Evolutionary conservation across 2,329 filamentous ascomycete genomes (phyloP).

Genomic region (Sarocladiaceae sp.): DNA sequence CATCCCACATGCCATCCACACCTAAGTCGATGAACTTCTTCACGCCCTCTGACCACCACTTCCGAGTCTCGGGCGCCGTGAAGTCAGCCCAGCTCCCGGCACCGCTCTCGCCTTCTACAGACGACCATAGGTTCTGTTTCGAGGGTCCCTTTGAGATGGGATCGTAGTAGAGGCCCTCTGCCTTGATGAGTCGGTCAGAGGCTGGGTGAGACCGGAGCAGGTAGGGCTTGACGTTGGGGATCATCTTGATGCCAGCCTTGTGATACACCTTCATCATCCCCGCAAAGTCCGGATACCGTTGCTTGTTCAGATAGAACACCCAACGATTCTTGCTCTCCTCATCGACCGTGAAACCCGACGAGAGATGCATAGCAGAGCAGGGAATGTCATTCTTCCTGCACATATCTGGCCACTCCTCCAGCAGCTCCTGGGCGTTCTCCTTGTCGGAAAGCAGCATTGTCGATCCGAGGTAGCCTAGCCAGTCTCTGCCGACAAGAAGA

Average conservation of each 20-base stretch:
- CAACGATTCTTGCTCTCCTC: not conserved
- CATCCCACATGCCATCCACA: constrained; percentile 8
- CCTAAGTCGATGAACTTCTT: constrained; percentile 5
- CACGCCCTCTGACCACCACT: constrained; percentile 6
- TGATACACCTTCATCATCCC: constrained; percentile 5
- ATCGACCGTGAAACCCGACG: constrained; percentile 6
- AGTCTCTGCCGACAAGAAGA: not conserved
- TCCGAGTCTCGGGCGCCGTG: not conserved
- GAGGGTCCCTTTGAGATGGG: constrained; percentile 2
- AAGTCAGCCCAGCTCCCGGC: constrained; percentile 7
- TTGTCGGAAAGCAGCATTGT: constrained; percentile 6
- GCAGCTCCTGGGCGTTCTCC: constrained; percentile 1
- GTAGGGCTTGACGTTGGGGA: constrained; percentile 7
- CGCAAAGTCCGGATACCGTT: constrained; percentile 1
- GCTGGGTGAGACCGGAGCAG: not conserved
- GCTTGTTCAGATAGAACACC: constrained; percentile 1
- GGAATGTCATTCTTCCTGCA: constrained; percentile 4
- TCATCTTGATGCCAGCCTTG: constrained; percentile 5
- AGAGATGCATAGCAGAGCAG: constrained; percentile 6
- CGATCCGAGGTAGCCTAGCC: constrained; percentile 6
- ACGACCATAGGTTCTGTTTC: constrained; percentile 5
- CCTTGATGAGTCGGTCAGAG: constrained; percentile 2
- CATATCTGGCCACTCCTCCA: constrained; percentile 6
- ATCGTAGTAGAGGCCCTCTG: constrained; percentile 5
- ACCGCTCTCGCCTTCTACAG: not conserved